Base-by-base conservation (phyloP, 78 protist genomes). In the Tieghemostelium lacteum region DNA sequence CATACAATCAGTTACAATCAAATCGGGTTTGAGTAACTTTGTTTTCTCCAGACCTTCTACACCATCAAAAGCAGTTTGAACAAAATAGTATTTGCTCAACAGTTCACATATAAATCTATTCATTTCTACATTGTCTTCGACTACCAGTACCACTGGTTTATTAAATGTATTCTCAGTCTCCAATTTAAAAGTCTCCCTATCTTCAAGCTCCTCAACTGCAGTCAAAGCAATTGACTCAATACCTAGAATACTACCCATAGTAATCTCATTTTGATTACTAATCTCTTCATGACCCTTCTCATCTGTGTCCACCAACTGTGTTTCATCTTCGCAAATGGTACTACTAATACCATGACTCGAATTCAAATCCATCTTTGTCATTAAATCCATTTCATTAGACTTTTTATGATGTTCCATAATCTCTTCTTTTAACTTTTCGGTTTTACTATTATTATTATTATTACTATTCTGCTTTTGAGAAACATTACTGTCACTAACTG, bases 1-100 rank as follows among this genome's bases (percentile, higher is more conserved):
- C 94, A 91, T 91, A 66, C 87, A 85, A 86, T 91, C 94, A n/a
- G 91, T 74, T 20, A 91, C 65, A 24, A 91, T 70, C 5, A 91
- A 29, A 50, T 91, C 94, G 1, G 89, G 89, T 24, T 49, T 65
- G 14, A 31, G 14, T 34, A 65, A 26, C 52, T 54, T 52, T 12
- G 85, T 50, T 20, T 66, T 76, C n/a, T 89, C 94, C 31, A 70
- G 22, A 14, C 91, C 93, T 7, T 87, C 93, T 2, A 63, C 20
- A 29, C 93, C 93, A 57, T 87, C 74, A 3, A 42, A 42, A 28
- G 93, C 93, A 24, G 93, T 75, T 6, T 63, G 34, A 16, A 87
- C 67, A 50, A 29, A 42, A 52, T 75, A 87, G 20, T 16, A 34
- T 36, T 57, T 37, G 16, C 64, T 36, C 34, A 87, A 45, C 34